Evolutionary conservation across 305 asterid genomes (phyloP).

Genomic region (Fraxinus greggii): DNA sequence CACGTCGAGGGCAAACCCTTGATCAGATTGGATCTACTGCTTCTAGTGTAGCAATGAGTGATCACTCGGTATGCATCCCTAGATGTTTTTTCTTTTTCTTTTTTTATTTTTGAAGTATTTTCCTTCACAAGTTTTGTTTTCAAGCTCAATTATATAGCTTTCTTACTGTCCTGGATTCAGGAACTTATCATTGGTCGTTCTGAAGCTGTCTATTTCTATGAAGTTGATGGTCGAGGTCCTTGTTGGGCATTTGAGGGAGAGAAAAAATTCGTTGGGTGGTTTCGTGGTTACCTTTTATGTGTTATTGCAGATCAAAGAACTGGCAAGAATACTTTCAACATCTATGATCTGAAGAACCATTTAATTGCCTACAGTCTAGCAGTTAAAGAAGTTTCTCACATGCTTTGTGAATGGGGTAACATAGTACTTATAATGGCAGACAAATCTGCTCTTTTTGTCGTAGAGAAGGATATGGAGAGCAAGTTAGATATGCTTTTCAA

Average conservation of each 20-base stretch:
- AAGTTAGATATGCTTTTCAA: slow-evolving; percentile 95
- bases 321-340: slow-evolving; percentile 65
- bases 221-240: slow-evolving; percentile 98
- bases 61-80: slow-evolving; percentile 60
- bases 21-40: slow-evolving; percentile 89
- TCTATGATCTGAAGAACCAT: slow-evolving; percentile 90
- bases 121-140: slow-evolving; percentile 9
- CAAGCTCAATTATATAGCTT: background rate
- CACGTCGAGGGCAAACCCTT: slow-evolving; percentile 65
- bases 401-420: slow-evolving; percentile 98
- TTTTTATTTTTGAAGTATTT: background rate
- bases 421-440: slow-evolving; percentile 78
- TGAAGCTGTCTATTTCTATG: slow-evolving; percentile 93
- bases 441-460: slow-evolving; percentile 71
- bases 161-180: slow-evolving; percentile 38
- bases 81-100: background rate
- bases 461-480: slow-evolving; percentile 99
- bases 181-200: slow-evolving; percentile 92
- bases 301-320: slow-evolving; percentile 85
- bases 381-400: slow-evolving; percentile 78
- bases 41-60: slow-evolving; percentile 84
- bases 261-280: slow-evolving; percentile 88
- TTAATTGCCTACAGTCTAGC: slow-evolving; percentile 81
- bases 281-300: slow-evolving; percentile 93
- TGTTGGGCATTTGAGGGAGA: slow-evolving; percentile 99